Evolutionary conservation across 2,329 filamentous ascomycete species (phyloP).

Genomic region (Aspergillus sp.): DNA sequence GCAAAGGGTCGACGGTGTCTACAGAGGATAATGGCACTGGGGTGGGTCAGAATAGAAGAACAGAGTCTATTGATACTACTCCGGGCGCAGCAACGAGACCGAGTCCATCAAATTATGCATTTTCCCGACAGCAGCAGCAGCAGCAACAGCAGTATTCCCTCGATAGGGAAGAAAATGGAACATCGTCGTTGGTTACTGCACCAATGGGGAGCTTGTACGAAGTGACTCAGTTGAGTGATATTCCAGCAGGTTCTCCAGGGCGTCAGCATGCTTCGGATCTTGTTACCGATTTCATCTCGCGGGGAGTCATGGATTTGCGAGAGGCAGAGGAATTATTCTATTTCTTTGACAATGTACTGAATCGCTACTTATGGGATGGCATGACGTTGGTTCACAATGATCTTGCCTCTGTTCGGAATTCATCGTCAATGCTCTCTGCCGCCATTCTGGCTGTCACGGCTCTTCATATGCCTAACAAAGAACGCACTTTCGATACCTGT

Average conservation of each 20-base stretch:
- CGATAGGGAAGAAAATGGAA: conserved; percentile 31
- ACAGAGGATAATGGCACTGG: conserved; percentile 21
- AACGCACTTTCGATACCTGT: conserved; percentile 44
- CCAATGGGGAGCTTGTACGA: conserved; percentile 48
- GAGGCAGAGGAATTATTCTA: conserved; percentile 38
- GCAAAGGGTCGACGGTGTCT: conserved; percentile 30
- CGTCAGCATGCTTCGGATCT: conserved; percentile 29
- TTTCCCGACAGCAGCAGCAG: conserved; percentile 12
- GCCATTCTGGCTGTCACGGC: conserved; percentile 48
- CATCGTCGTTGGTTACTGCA: conserved; percentile 34
- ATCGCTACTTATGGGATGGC: conserved; percentile 38
- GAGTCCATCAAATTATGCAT: conserved; percentile 17
- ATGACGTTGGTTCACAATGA: conserved; percentile 44
- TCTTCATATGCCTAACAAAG: conserved; percentile 45
- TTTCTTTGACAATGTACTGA: conserved; percentile 38
- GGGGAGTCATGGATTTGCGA: conserved; percentile 42
- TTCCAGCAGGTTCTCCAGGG: conserved; percentile 27
- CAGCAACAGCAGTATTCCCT: conserved; percentile 28
- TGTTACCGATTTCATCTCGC: conserved; percentile 48
- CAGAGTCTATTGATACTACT: conserved; percentile 10
- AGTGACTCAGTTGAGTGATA: conserved; percentile 41
- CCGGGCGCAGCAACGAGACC: conserved; percentile 10
- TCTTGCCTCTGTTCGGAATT: conserved; percentile 41
- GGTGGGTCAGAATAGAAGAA: conserved; percentile 12
- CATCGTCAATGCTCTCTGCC: conserved; percentile 40